Percentiles rank a stretch among this genome's conserved stretches.
Evolutionary conservation across 2,329 filamentous ascomycete genomes (phyloP).

Genomic region (Aspergillus calidoustus): DNA sequence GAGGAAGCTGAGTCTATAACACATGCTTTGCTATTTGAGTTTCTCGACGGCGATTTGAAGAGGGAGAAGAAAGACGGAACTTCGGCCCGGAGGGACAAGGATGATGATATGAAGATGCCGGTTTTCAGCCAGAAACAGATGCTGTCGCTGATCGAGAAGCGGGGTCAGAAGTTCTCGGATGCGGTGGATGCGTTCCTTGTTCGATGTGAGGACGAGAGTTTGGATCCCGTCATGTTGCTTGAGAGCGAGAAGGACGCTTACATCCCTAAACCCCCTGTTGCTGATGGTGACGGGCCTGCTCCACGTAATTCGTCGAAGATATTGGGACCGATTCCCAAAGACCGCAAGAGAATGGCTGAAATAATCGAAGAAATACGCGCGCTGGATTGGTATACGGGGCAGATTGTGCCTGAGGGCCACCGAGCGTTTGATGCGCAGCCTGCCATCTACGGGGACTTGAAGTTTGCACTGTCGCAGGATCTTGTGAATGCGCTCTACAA

Average conservation of each 20-base stretch:
- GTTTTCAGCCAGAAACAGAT: conserved; percentile 93
- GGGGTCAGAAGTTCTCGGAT: conserved; percentile 80
- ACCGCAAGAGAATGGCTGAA: conserved; percentile 78
- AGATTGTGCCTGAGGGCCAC: conserved; percentile 93
- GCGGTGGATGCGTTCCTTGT: conserved; percentile 80
- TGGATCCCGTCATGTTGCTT: conserved; percentile 72
- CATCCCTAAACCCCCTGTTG: conserved; percentile 64
- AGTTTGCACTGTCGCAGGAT: conserved; percentile 84
- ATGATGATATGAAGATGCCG: conserved; percentile 87
- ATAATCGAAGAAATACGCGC: conserved; percentile 84
- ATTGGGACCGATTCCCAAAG: conserved; percentile 75
- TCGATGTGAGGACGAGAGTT: conserved; percentile 63
- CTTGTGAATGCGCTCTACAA: conserved; percentile 97
- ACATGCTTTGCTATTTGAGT: conserved; percentile 84
- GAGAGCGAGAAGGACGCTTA: conserved; percentile 62
- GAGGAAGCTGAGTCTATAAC: conserved; percentile 20
- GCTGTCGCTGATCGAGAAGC: conserved; percentile 83
- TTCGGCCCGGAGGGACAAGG: conserved; percentile 67
- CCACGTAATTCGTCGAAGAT: conserved; percentile 51
- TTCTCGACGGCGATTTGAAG: conserved; percentile 88
- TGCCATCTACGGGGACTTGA: conserved; percentile 78
- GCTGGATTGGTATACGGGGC: conserved; percentile 84
- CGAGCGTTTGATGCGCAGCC: conserved; percentile 86
- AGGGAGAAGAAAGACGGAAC: conserved; percentile 69
- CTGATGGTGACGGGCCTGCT: conserved; percentile 30